A percentile compares a stretch with the other conserved stretches of the same genome.
phyloP scores from a whole-genome alignment of 225 moss, liverwort and hornwort genomes.

The Polytrichum formosum region DNA sequence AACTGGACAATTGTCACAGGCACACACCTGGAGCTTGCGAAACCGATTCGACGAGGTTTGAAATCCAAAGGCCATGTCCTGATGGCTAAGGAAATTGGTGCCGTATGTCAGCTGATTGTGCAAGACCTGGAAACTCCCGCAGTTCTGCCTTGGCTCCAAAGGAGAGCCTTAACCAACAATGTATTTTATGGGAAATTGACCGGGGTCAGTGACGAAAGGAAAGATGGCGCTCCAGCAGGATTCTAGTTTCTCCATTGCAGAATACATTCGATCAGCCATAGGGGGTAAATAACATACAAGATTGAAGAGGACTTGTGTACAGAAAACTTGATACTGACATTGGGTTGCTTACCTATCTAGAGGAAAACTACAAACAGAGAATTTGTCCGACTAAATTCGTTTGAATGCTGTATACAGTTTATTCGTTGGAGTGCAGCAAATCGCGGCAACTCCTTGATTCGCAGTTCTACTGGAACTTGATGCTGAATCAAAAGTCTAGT shows the following conservation, averaged over 20 bases:
- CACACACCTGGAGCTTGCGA: conserved; percentile 38
- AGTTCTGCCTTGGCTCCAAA: not conserved
- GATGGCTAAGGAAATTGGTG: conserved; percentile 14
- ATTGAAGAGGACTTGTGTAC: too few species aligned
- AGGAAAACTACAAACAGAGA: too few species aligned
- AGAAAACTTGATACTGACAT: too few species aligned
- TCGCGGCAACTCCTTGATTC: too few species aligned
- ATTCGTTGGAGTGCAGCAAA: too few species aligned
- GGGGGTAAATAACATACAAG: too few species aligned
- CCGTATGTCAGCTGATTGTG: conserved; percentile 62
- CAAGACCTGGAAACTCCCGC: conserved; percentile 42
- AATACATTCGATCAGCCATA: not conserved
- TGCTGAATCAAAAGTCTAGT: too few species aligned
- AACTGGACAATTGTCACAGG: conserved; percentile 68
- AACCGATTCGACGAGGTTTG: conserved; percentile 20
- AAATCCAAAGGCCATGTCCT: conserved; percentile 49
- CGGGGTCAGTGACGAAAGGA: conserved; percentile 75
- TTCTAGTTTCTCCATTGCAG: conserved; percentile 19
- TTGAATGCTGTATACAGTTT: too few species aligned
- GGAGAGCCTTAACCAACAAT: not conserved
- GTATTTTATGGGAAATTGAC: conserved; percentile 43
- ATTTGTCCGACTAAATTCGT: too few species aligned
- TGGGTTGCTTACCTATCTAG: too few species aligned
- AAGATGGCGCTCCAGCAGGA: conserved; percentile 79
- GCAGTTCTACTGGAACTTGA: too few species aligned